Conservation (phyloP, 768 basidiomycete species). For the Kwoniella botswanensis region DNA sequence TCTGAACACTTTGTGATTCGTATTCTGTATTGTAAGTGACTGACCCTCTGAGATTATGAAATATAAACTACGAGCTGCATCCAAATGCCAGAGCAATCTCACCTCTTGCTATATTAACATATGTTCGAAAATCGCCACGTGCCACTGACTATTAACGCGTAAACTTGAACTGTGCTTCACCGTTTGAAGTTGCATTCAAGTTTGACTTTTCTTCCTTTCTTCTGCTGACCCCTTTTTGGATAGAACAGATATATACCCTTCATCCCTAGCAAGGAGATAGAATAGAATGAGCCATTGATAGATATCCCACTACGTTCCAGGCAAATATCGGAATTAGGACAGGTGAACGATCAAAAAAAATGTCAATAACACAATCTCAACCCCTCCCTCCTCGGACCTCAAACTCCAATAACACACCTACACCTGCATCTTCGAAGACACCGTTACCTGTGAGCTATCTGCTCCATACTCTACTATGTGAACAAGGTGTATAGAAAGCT, state of each 20-base stretch:
- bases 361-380: constrained; percentile 17
- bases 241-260: no score
- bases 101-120: no score
- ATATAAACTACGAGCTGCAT: no score
- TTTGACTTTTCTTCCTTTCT: background rate
- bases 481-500: background rate
- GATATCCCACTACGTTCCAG: background rate
- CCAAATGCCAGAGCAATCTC: no score
- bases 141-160: background rate
- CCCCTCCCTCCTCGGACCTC: constrained; percentile 9
- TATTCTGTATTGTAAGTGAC: no score
- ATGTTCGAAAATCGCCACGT: background rate
- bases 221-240: no score
- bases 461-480: background rate
- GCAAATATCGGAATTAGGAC: no score
- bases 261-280: background rate
- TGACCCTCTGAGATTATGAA: no score
- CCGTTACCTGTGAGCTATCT: background rate
- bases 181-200: background rate
- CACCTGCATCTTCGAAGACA: background rate
- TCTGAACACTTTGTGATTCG: no score
- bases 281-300: background rate
- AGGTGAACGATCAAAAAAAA: background rate
- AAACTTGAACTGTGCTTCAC: background rate
- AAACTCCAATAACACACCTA: constrained; percentile 3